Conservation (phyloP, 345 rosid genomes). For the Gossypium stocksii region DNA sequence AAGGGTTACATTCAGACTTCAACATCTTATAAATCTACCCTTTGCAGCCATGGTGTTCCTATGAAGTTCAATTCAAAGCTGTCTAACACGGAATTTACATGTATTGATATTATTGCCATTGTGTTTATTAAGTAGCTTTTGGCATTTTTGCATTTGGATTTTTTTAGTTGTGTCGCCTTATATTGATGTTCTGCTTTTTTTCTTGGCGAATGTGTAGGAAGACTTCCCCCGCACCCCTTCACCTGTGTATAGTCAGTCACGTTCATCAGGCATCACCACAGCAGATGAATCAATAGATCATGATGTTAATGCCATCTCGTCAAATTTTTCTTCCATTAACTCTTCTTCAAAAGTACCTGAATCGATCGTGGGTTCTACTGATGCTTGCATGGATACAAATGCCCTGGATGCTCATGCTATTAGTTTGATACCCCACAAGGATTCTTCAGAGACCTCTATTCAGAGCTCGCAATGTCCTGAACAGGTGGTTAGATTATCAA, state of each 20-base stretch:
- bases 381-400: constrained; percentile 33
- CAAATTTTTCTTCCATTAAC: constrained; percentile 45
- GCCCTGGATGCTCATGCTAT: constrained; percentile 39
- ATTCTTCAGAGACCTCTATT: constrained; percentile 33
- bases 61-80: background rate
- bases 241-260: constrained; percentile 74
- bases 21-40: background rate
- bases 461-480: constrained; percentile 30
- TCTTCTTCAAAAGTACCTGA: constrained; percentile 41
- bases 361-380: constrained; percentile 37
- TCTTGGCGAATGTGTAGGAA: constrained; percentile 42
- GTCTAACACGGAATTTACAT: background rate
- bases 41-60: background rate
- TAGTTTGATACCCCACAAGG: constrained; percentile 38
- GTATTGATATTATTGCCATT: background rate
- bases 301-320: constrained; percentile 41
- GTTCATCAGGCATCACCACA: constrained; percentile 51
- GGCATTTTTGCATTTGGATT: background rate
- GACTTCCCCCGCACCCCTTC: constrained; percentile 70
- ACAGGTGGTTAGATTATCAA: constrained; percentile 28
- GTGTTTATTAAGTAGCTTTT: background rate
- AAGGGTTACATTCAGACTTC: background rate
- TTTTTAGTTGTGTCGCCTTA: constrained; percentile 1
- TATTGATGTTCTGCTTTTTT: constrained; percentile 12
- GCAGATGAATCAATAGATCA: constrained; percentile 48